Evolutionary conservation across 495 filamentous ascomycete species (phyloP).

Genomic region (Annulohypoxylon nitens): DNA sequence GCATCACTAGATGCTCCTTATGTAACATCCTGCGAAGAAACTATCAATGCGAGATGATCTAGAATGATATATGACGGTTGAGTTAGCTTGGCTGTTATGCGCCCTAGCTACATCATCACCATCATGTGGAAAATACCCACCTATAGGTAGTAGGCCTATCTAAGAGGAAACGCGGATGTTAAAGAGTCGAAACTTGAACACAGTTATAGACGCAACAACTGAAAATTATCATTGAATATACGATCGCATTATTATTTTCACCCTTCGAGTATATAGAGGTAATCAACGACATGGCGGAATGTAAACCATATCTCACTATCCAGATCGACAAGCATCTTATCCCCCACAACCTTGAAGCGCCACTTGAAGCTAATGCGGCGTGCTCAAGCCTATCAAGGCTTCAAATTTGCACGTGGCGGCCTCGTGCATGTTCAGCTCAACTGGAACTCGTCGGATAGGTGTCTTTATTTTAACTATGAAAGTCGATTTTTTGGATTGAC

Average conservation of each 20-base stretch:
- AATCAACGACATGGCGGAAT: background rate
- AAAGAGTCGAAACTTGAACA: too few relatives aligned
- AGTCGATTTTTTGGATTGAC: background rate
- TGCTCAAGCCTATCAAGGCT: constrained; percentile 14
- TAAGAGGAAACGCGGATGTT: too few relatives aligned
- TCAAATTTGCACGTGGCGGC: constrained; percentile 22
- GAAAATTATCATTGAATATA: background rate
- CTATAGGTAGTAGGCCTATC: too few relatives aligned
- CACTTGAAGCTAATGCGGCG: constrained; percentile 35
- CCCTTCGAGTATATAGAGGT: background rate
- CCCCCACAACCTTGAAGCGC: constrained; percentile 20
- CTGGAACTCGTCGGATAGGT: background rate
- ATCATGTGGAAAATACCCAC: too few relatives aligned
- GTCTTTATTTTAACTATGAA: constrained; percentile 1
- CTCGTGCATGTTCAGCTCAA: constrained; percentile 30
- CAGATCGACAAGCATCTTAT: constrained; percentile 1
- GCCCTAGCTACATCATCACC: too few relatives aligned
- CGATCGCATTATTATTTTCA: background rate
- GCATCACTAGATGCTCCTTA: too few relatives aligned
- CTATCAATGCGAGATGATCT: too few relatives aligned
- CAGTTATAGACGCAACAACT: background rate
- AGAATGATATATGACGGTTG: too few relatives aligned
- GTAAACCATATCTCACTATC: background rate
- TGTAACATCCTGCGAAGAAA: too few relatives aligned
- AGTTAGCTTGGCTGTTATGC: too few relatives aligned